Conservation (phyloP, 345 rosid species). For the Sonneratia alba region DNA sequence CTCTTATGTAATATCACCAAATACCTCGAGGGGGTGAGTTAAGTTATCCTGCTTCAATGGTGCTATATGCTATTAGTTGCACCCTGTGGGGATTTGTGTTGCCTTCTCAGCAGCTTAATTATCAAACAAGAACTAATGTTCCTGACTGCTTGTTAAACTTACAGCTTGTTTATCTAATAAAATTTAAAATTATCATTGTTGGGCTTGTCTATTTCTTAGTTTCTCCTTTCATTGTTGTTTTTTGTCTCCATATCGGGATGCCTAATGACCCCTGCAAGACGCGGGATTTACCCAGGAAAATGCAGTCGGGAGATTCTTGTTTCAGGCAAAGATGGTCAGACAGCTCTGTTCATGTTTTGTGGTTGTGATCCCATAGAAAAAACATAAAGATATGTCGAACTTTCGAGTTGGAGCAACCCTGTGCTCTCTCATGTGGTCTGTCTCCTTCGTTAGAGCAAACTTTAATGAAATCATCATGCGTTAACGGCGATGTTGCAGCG, state of each 20-base stretch:
- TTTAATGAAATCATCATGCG: too few relatives aligned
- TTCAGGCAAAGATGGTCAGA: too few relatives aligned
- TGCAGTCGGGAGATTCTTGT: too few relatives aligned
- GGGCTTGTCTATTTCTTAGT: too few relatives aligned
- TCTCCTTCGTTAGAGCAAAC: neutral
- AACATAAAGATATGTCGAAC: too few relatives aligned
- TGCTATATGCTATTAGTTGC: neutral
- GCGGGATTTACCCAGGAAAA: too few relatives aligned
- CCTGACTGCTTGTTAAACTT: neutral
- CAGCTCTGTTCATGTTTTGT: too few relatives aligned
- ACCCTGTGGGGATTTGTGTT: constrained; percentile 10
- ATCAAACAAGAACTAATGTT: neutral
- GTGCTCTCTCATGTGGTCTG: neutral
- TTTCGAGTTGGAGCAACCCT: neutral
- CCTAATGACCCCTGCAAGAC: too few relatives aligned
- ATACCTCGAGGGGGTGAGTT: constrained; percentile 12
- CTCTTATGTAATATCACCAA: constrained; percentile 10
- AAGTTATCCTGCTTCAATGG: constrained; percentile 15
- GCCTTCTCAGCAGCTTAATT: constrained; percentile 20
- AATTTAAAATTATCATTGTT: too few relatives aligned
- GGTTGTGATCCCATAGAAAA: too few relatives aligned
- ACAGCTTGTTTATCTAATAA: neutral
- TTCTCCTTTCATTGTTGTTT: too few relatives aligned
- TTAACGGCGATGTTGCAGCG: neutral
- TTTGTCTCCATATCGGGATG: too few relatives aligned